Evolutionary conservation across 164 flowering plant genomes (phyloP).

Genomic region (Aristolochia fimbriata): DNA sequence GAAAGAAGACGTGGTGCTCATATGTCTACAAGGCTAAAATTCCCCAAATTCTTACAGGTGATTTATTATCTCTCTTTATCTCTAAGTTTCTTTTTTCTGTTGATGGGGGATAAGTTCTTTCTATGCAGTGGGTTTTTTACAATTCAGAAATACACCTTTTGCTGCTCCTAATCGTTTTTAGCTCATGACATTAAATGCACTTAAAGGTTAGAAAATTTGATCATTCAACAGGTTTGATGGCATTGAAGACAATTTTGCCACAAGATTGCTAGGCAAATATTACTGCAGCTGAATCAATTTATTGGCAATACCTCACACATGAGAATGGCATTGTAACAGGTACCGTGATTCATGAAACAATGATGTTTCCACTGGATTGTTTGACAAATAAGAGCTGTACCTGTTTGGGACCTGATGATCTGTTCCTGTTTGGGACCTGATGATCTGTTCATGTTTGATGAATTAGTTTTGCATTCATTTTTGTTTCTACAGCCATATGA

Average conservation of each 20-base stretch:
- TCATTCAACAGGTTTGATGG: constrained; percentile 4
- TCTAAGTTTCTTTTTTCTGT: background rate
- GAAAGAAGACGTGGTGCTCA: background rate
- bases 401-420: constrained; percentile 4
- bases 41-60: constrained; percentile 3
- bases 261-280: constrained; percentile 1
- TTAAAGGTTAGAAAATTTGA: constrained; percentile 5
- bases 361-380: constrained; percentile 3
- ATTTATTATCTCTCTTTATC: constrained; percentile 1
- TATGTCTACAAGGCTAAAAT: background rate
- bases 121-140: constrained; percentile 1
- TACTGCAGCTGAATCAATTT: constrained; percentile 10
- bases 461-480: no score
- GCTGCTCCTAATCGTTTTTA: constrained; percentile 1
- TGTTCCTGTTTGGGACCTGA: constrained; percentile 1
- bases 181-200: background rate
- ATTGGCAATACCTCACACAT: background rate
- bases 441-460: no score
- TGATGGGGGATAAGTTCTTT: background rate
- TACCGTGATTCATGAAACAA: constrained; percentile 2
- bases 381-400: constrained; percentile 5
- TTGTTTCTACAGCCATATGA: no score
- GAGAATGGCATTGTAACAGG: constrained; percentile 11
- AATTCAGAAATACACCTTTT: constrained; percentile 1
- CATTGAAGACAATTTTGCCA: constrained; percentile 3